Conservation (phyloP, 306 rosid genomes). For the Aeschynomene evenia region DNA sequence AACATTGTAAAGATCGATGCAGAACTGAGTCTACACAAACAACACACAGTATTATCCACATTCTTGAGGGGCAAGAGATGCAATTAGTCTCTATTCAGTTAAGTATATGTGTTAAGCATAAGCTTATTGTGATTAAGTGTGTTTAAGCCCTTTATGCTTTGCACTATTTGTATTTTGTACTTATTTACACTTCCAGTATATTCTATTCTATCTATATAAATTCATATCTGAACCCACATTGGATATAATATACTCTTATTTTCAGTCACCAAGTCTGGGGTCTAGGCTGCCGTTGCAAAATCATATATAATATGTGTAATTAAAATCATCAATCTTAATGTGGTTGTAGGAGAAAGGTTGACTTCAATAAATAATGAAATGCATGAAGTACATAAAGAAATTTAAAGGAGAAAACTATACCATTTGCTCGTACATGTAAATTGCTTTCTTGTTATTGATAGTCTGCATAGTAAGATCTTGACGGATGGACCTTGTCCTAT, state of each 20-base stretch:
- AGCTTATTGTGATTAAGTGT: not conserved
- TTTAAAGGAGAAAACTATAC: constrained; percentile 41
- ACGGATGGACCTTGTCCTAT: constrained; percentile 89
- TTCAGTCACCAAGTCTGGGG: not conserved
- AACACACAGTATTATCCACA: not conserved
- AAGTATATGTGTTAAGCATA: not conserved
- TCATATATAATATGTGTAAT: not conserved
- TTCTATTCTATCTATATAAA: too few species aligned
- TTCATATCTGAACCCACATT: not conserved
- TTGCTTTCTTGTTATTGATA: constrained; percentile 56
- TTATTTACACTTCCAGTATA: not conserved
- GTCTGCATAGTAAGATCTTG: constrained; percentile 92
- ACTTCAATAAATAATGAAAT: constrained; percentile 2
- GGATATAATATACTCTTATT: not conserved
- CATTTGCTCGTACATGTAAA: constrained; percentile 75
- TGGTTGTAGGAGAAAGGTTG: not conserved
- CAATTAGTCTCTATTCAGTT: not conserved
- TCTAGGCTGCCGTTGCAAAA: constrained; percentile 18
- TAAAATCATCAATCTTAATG: constrained; percentile 1
- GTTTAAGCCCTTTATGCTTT: not conserved
- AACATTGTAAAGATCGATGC: not conserved
- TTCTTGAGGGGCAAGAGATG: not conserved
- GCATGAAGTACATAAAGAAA: constrained; percentile 11
- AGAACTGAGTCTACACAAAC: not conserved
- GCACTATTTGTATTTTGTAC: too few species aligned